Percentiles rank a stretch among this genome's conserved stretches.
Evolutionary conservation across 306 rosid species (phyloP).

Genomic region (Mimosa bimucronata): DNA sequence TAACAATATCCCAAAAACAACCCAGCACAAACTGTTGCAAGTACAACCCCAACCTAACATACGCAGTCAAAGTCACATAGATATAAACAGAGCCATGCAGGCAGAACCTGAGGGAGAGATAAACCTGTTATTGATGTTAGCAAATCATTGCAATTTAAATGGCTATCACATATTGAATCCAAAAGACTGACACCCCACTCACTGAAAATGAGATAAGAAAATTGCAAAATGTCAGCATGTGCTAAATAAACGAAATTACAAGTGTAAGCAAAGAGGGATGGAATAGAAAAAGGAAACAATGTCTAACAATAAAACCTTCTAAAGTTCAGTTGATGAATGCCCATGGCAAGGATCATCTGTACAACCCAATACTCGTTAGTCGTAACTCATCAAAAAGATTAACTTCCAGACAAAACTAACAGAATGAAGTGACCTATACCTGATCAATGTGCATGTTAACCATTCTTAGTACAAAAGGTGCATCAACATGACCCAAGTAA

Average conservation of each 20-base stretch:
- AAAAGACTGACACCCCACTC: conserved; percentile 76
- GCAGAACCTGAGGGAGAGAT: conserved; percentile 18
- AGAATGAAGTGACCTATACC: conserved; percentile 50
- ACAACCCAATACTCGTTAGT: conserved; percentile 42
- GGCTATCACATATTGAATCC: conserved; percentile 77
- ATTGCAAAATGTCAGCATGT: conserved; percentile 23
- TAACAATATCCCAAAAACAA: no score
- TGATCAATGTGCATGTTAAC: conserved; percentile 74
- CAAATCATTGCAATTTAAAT: conserved; percentile 71
- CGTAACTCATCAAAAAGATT: conserved; percentile 38
- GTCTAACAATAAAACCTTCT: conserved; percentile 56
- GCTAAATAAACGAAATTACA: conserved; percentile 6
- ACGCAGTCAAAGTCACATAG: conserved; percentile 31
- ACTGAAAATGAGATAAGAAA: conserved; percentile 51
- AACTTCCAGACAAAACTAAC: conserved; percentile 27
- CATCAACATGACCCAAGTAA: conserved; percentile 71
- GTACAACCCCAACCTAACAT: conserved; percentile 15
- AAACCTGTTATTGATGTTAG: conserved; percentile 86
- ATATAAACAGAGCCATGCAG: not conserved
- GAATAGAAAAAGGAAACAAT: conserved; percentile 26
- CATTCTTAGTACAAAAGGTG: conserved; percentile 75
- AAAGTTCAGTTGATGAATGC: conserved; percentile 69
- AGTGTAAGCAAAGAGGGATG: conserved; percentile 23
- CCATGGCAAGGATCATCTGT: conserved; percentile 78
- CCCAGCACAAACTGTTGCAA: not conserved